Conservation (phyloP, 306 rosid species). For the Corylus avellana region DNA sequence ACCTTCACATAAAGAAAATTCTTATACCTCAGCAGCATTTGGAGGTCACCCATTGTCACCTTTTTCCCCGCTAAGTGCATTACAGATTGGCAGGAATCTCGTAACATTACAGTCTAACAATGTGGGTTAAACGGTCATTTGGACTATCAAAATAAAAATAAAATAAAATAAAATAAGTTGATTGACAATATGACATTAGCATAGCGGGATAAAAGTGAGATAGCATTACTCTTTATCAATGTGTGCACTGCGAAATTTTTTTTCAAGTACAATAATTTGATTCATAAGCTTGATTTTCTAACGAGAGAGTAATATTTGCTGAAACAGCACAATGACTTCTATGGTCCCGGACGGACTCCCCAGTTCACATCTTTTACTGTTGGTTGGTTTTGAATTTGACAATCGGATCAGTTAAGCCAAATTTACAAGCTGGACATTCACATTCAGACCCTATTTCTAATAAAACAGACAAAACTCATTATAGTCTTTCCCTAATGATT, state of each 20-base stretch:
- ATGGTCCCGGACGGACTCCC: no score
- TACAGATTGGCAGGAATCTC: conserved; percentile 44
- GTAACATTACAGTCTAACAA: background rate
- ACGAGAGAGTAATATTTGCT: background rate
- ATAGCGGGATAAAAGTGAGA: no score
- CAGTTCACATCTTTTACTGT: no score
- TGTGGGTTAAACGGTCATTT: conserved; percentile 3
- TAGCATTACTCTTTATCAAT: no score
- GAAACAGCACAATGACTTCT: no score
- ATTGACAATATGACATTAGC: no score
- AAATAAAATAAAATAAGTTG: no score
- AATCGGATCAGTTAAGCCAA: background rate
- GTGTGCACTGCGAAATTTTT: background rate
- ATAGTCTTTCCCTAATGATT: background rate
- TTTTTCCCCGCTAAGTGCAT: conserved; percentile 35
- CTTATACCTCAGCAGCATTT: conserved; percentile 37
- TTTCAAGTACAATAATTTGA: background rate
- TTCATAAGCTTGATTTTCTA: conserved; percentile 9
- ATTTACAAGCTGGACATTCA: background rate
- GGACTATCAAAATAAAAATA: background rate
- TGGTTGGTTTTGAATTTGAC: background rate
- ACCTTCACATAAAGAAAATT: conserved; percentile 32
- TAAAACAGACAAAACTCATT: conserved; percentile 3
- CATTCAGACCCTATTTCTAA: background rate
- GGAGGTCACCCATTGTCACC: conserved; percentile 36